Evolutionary conservation across 371 early-diverging fungal species (phyloP), one percentile per base, ranked within the genome.

Genomic region (Apophysomyces elegans): DNA sequence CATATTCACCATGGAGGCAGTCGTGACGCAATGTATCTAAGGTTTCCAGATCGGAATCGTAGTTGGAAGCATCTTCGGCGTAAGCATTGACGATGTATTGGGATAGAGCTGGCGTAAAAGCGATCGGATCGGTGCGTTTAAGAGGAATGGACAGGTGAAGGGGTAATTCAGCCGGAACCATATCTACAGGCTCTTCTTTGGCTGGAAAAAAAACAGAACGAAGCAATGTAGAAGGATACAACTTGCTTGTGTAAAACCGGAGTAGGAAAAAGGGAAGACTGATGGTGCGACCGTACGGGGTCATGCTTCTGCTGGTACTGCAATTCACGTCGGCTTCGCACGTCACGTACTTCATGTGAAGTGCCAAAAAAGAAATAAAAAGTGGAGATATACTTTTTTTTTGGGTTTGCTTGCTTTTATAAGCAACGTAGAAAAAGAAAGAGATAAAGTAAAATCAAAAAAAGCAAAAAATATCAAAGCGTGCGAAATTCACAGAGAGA

Each of bases 11-110:
- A 45, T 70, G 67, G 13, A 76, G 44, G 46, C 66, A 59, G 57
- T 59, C 65, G 26, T 70, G 45, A 43, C 83, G 71, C 37, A 82
- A 14, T 7, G 60, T 38, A 45, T 83, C 83, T 9, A 83, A 41
- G 2, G 62, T 41, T 1, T 62, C 47, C 35, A 66, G 64, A 21
- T 83, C 83, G 13, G 57, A 32, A 56, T 70, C 62, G 59, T 83
- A 83, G 44, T 69, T 69, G 9, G 68, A 45, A 5, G 70, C 60
- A 39, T 76, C 76, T 57, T 83, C 76, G 21, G 75, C 77, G 61
- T 83, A 83, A 2, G 76, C 73, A n/a, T 56, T 64, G 5, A 63
- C 61, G 37, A 83, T 83, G 58, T 83, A 83, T 16, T 67, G 66
- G 8, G 73, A 44, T 18, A 83, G 61, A 57, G 68, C 67, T 35